A percentile compares a stretch with the other conserved stretches of the same genome.
phyloP scores from a whole-genome alignment of 495 filamentous ascomycete species.

The Trichoderma reesei region DNA sequence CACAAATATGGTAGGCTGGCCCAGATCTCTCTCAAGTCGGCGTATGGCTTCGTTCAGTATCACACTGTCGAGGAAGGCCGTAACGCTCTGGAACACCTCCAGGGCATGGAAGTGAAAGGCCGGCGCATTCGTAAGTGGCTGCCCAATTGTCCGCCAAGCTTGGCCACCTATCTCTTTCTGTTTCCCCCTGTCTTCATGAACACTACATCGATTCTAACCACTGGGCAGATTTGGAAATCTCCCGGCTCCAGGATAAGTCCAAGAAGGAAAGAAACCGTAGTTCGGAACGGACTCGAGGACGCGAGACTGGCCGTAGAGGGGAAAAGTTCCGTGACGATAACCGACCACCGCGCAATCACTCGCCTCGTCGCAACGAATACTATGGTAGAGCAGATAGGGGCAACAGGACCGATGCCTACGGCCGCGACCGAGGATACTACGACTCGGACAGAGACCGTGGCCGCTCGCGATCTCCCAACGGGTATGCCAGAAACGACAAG shows the following conservation, averaged over 20 bases:
- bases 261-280: slow-evolving; percentile 37
- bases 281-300: slow-evolving; percentile 19
- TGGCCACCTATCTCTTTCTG: slow-evolving; percentile 5
- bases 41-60: slow-evolving; percentile 96
- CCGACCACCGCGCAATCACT: slow-evolving; percentile 43
- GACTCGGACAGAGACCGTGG: slow-evolving; percentile 38
- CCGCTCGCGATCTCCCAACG: slow-evolving; percentile 59
- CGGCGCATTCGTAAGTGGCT: slow-evolving; percentile 78
- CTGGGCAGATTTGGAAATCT: slow-evolving; percentile 77
- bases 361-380: slow-evolving; percentile 36
- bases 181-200: neutral
- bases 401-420: neutral
- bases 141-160: no score
- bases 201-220: slow-evolving; percentile 13
- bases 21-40: slow-evolving; percentile 93
- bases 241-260: slow-evolving; percentile 75
- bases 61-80: slow-evolving; percentile 63
- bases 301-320: slow-evolving; percentile 16
- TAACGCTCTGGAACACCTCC: slow-evolving; percentile 62
- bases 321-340: slow-evolving; percentile 56
- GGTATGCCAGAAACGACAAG: slow-evolving; percentile 29
- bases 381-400: slow-evolving; percentile 24
- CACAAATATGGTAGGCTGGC: slow-evolving; percentile 77
- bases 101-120: slow-evolving; percentile 68
- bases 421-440: slow-evolving; percentile 29